A percentile compares a stretch with the other conserved stretches of the same genome.
Evolutionary conservation across 371 early-diverging fungal genomes (phyloP).

Genomic region (Chytridiales sp.): DNA sequence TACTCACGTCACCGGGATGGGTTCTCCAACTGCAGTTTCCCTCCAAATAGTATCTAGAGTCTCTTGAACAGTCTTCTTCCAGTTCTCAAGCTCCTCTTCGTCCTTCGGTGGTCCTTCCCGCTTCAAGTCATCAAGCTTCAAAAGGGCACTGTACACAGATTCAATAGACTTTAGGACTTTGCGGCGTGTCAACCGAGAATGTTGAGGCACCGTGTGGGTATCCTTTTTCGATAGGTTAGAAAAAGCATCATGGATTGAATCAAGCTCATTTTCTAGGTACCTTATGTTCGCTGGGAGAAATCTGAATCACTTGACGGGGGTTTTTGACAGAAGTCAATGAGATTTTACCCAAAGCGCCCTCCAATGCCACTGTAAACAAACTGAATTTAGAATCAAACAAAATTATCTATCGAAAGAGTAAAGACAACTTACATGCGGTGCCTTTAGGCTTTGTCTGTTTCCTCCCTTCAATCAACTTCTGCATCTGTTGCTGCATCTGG

Average conservation of each 20-base stretch:
- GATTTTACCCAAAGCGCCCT: constrained; percentile 94
- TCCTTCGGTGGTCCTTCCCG: constrained; percentile 61
- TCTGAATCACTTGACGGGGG: constrained; percentile 85
- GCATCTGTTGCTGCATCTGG: constrained; percentile 89
- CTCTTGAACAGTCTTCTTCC: constrained; percentile 58
- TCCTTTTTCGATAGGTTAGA: constrained; percentile 16
- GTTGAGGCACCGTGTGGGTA: constrained; percentile 22
- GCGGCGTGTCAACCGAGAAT: constrained; percentile 43
- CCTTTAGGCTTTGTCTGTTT: constrained; percentile 83
- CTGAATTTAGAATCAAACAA: neutral
- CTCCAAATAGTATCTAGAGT: constrained; percentile 64
- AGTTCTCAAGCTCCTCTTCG: constrained; percentile 45
- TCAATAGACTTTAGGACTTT: constrained; percentile 74
- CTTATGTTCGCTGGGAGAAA: constrained; percentile 33
- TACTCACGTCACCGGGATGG: constrained; percentile 58
- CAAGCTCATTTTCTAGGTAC: constrained; percentile 6
- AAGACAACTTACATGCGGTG: constrained; percentile 50
- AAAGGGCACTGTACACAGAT: constrained; percentile 69
- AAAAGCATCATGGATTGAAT: constrained; percentile 1
- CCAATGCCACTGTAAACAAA: constrained; percentile 66
- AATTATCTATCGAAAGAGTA: neutral
- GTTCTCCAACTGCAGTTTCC: constrained; percentile 57
- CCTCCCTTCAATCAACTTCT: constrained; percentile 88
- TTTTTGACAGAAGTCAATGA: constrained; percentile 82
- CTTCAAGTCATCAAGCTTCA: constrained; percentile 79